phyloP scores from a whole-genome alignment of 208 protist genomes.

The Histomonas meleagridis region DNA sequence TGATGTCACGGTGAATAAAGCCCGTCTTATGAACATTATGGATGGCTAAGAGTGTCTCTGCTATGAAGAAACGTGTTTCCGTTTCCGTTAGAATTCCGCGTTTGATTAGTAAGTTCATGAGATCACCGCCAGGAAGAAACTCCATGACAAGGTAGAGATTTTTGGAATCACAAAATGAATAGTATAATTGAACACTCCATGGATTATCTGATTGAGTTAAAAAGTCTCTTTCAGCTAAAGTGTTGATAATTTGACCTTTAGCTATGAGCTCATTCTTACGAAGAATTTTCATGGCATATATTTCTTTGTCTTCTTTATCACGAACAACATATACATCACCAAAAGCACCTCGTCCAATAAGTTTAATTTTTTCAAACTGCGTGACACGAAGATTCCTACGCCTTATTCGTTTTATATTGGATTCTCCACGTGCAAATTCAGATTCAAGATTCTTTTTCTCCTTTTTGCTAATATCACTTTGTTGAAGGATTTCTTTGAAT shows the following conservation, averaged over 20 bases:
- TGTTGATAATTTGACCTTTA: conserved; percentile 47
- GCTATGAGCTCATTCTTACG: not conserved
- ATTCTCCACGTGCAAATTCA: not conserved
- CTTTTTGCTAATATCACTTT: not conserved
- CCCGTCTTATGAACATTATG: conserved; percentile 53
- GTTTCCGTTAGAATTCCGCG: conserved; percentile 56
- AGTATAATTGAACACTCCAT: conserved; percentile 59
- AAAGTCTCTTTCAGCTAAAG: conserved; percentile 53
- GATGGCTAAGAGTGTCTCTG: conserved; percentile 56
- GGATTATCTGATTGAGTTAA: conserved; percentile 46
- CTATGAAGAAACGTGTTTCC: conserved; percentile 59
- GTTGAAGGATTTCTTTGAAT: not conserved
- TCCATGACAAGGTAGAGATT: conserved; percentile 66
- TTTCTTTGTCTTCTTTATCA: conserved; percentile 10
- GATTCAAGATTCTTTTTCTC: not conserved
- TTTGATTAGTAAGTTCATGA: conserved; percentile 60
- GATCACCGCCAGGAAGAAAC: conserved; percentile 61
- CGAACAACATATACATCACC: conserved; percentile 25
- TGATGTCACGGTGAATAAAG: conserved; percentile 57
- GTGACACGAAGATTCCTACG: not conserved
- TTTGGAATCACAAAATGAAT: conserved; percentile 57
- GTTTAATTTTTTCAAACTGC: conserved; percentile 35
- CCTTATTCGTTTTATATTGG: not conserved
- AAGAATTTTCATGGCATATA: conserved; percentile 24
- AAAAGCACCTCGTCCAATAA: not conserved